Conservation (phyloP, 768 basidiomycete species). For the Suillus weaverae region DNA sequence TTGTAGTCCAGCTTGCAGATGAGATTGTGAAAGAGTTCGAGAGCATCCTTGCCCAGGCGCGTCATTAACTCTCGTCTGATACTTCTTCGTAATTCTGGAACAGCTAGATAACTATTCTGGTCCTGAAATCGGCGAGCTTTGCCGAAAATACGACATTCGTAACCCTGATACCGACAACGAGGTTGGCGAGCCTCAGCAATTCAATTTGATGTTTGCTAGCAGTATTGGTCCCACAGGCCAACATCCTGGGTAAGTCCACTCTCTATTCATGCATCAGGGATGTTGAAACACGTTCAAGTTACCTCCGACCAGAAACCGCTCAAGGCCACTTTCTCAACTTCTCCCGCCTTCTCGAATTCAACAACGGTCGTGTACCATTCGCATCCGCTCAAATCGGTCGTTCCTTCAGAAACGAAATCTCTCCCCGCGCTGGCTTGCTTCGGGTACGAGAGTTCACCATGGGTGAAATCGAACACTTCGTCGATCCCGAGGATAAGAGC, state of each 20-base stretch:
- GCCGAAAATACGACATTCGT: conserved; percentile 72
- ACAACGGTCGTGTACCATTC: conserved; percentile 94
- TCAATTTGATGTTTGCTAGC: conserved; percentile 98
- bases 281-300: conserved; percentile 46
- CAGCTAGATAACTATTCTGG: conserved; percentile 85
- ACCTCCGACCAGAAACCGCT: conserved; percentile 95
- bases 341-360: conserved; percentile 93
- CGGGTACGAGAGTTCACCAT: conserved; percentile 99
- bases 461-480: conserved; percentile 99
- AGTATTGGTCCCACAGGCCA: conserved; percentile 98
- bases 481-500: conserved; percentile 90
- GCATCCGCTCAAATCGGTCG: conserved; percentile 97
- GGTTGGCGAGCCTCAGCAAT: conserved; percentile 89
- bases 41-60: conserved; percentile 80
- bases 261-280: not conserved
- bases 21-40: conserved; percentile 77
- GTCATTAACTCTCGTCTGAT: conserved; percentile 23
- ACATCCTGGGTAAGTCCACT: conserved; percentile 73
- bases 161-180: conserved; percentile 95
- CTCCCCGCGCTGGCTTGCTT: conserved; percentile 91
- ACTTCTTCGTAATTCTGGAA: not conserved
- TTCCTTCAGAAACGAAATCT: conserved; percentile 97
- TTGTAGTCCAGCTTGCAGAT: conserved; percentile 73
- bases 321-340: conserved; percentile 99
- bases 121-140: conserved; percentile 83